Evolutionary conservation across 1,139 yeast genomes (phyloP).

Genomic region (Wickerhamomyces sp.): DNA sequence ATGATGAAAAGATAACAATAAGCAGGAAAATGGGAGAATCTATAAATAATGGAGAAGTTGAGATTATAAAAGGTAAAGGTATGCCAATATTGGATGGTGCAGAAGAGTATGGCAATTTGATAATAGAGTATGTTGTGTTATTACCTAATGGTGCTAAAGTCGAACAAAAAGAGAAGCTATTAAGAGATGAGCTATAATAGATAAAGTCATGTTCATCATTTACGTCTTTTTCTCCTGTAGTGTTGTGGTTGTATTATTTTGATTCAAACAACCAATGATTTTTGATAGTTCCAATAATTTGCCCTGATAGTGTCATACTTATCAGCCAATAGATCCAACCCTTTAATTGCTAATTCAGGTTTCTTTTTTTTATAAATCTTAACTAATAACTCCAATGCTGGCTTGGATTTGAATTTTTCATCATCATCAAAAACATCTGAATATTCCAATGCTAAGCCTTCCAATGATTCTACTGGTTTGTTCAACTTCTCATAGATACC

Average conservation of each 20-base stretch:
- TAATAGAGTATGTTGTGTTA: slow-evolving; percentile 61
- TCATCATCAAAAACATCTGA: slow-evolving; percentile 17
- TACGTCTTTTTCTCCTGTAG: neutral
- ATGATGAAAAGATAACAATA: slow-evolving; percentile 47
- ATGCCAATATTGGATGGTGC: slow-evolving; percentile 63
- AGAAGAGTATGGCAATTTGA: slow-evolving; percentile 70
- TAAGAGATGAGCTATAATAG: slow-evolving; percentile 28
- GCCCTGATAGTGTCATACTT: slow-evolving; percentile 64
- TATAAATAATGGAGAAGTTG: slow-evolving; percentile 65
- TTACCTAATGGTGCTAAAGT: slow-evolving; percentile 34
- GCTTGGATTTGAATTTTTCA: slow-evolving; percentile 29
- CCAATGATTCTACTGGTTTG: slow-evolving; percentile 32
- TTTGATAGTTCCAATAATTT: slow-evolving; percentile 54
- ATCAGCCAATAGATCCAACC: slow-evolving; percentile 44
- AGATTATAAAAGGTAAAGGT: slow-evolving; percentile 67
- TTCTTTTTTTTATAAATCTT: slow-evolving; percentile 36
- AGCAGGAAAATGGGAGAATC: slow-evolving; percentile 45
- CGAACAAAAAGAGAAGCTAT: slow-evolving; percentile 4
- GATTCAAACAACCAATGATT: slow-evolving; percentile 1
- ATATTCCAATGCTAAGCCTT: slow-evolving; percentile 40
- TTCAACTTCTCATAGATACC: slow-evolving; percentile 48
- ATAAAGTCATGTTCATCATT: no score
- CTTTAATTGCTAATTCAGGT: slow-evolving; percentile 31
- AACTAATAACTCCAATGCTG: slow-evolving; percentile 69
- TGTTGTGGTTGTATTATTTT: neutral